Base-by-base conservation (phyloP, 2,329 filamentous ascomycete genomes). In the Hypoxylon sp. region DNA sequence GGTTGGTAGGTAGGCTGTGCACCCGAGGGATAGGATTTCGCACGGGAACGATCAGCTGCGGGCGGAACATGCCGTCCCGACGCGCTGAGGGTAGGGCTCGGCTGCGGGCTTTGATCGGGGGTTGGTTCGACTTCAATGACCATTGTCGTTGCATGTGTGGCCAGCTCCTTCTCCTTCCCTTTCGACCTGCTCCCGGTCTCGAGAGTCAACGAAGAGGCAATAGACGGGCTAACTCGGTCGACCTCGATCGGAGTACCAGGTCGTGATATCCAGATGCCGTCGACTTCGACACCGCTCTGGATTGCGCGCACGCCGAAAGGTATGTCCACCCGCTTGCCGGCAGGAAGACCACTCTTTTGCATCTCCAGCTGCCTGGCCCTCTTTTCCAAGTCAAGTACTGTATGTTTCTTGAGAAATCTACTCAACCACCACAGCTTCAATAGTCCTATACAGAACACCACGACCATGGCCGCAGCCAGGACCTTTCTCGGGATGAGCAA, bases 221-320 rank as follows among this genome's bases (percentile, higher is more conserved):
- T 65, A 33, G 71, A 73, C 16, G 71, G 62, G 11, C 61, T 73
- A 11, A 48, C 57, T 57, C 32, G 57, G 20, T 65, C 65, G 11
- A 64, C 30, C 22, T 71, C 74, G 38, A 70, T 60, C 2, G 82
- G 80, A 9, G 81, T 82, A 8, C 80, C 78, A 45, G 83, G 82
- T 53, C 82, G 80, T 22, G 88, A 89, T 51, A 91, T 87, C 89
- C 91, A 93, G 52, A 97, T 93, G 3, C 93, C 94, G 68, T 97
- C 92, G 6, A 97, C 87, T 75, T 95, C 87, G 44, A 96, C 83
- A 4, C 93, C 93, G 70, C 87, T 91, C 76, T 97, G 90, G 48
- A 97, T 87, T 5, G 94, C 94, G 71, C 91, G 89, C 55, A 96
- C 87, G 18, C 95, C 94, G 73, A 97, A 97, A 0, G 93, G 93